Base-by-base conservation (phyloP, 192 early-diverging fungal species). In the Coemansia pectinata region DNA sequence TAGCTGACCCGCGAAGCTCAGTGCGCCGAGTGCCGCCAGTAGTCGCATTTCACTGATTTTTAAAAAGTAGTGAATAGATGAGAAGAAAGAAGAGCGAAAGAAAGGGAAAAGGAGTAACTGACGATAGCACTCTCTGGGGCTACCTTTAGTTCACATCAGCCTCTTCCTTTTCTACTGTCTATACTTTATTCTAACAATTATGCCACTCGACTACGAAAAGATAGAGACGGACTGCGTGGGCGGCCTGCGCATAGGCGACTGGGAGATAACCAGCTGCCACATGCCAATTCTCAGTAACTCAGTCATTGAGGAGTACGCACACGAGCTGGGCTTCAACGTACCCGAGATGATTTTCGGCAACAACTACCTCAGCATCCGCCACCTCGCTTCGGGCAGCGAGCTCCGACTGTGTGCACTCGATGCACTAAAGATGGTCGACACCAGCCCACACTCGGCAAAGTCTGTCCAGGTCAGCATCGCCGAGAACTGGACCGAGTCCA, bases 301-400 rank as follows among this genome's bases (percentile, higher is more conserved):
- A 7, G 79, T 86, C 42, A 81, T 90, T 65, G 88, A 88, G 38
- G 48, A 69, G 83, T 87, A 72, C 55, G 59, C 74, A 39, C 73
- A 85, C 41, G 78, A 87, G 25, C 71, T 90, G 57, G 85, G 85
- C 6, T 87, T 96, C 52, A 92, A 91, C 38, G 86, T 91, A 15
- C 96, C 96, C 33, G 96, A 98, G 82, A 98, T 98, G 96, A 91
- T 96, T 36, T 98, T 97, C 89, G 95, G 95, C 52, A 88, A 91
- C 85, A 96, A 95, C 83, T 84, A 83, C 66, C 80, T 98, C 27
- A 76, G 68, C 5, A 65, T 94, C 40, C 50, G 73, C 33, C 88
- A 95, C 68, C 71, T 73, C 3, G 45, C 64, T 7, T 79, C 84
- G 14, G 89, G 85, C 25, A 68, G 89, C 48, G 67, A 79, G 21